These are phyloP conservation scores for Papilionanthe hybrid DNA, from an alignment of 116 monocot species.

Conservation along the genomic window DNA sequence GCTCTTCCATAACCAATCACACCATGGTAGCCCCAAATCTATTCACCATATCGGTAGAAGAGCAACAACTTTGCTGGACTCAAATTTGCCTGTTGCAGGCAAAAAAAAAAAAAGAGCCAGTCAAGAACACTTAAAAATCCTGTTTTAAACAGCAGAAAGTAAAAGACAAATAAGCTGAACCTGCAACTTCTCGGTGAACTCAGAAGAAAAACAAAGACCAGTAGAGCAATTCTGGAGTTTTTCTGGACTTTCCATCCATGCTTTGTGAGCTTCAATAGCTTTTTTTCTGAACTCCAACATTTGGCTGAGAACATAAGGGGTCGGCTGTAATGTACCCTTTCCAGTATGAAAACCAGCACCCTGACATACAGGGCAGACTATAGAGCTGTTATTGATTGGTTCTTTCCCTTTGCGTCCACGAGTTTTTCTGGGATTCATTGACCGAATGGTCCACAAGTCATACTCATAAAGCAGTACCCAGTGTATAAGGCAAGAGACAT, in stretches of 20 bases:
- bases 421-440: constrained; percentile 28
- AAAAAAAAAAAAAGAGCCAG: background rate
- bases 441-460: constrained; percentile 41
- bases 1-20: background rate
- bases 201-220: constrained; percentile 53
- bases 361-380: constrained; percentile 84
- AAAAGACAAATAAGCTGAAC: constrained; percentile 14
- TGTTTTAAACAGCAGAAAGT: background rate
- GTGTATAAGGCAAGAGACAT: constrained; percentile 84
- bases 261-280: constrained; percentile 52
- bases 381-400: constrained; percentile 26
- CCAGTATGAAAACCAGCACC: constrained; percentile 56
- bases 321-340: constrained; percentile 46
- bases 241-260: constrained; percentile 87
- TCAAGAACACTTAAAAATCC: background rate
- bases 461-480: constrained; percentile 82
- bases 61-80: constrained; percentile 47
- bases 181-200: constrained; percentile 29
- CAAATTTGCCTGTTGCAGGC: constrained; percentile 40
- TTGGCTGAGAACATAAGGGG: too few species aligned
- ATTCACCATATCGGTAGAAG: constrained; percentile 55
- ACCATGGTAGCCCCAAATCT: constrained; percentile 1
- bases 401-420: constrained; percentile 56
- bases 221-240: constrained; percentile 70
- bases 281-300: constrained; percentile 69